Percentiles rank a stretch among this genome's conserved stretches.
These are phyloP conservation scores for Pharus latifolius DNA, from an alignment of 176 grass and related monocot species.

Conservation along the genomic window DNA sequence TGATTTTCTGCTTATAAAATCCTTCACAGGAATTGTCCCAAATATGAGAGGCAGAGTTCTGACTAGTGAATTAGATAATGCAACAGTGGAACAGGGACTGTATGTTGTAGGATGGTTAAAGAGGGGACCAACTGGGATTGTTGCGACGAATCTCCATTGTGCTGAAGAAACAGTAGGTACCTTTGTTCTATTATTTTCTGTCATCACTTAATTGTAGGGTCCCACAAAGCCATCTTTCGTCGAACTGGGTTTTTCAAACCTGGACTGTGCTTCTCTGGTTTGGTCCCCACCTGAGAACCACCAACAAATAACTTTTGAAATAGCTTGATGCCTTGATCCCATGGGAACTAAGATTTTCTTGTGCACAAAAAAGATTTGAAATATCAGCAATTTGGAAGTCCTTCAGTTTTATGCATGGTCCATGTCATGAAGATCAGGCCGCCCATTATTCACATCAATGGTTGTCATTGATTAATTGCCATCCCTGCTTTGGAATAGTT, in stretches of 20 bases:
- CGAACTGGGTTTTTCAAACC: too few relatives aligned
- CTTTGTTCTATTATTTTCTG: not conserved
- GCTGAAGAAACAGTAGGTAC: conserved; percentile 87
- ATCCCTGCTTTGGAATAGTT: not conserved
- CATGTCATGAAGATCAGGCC: not conserved
- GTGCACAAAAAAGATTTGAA: not conserved
- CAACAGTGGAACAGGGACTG: conserved; percentile 47
- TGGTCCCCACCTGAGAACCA: not conserved
- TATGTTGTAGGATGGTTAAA: conserved; percentile 96
- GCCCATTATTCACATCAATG: not conserved
- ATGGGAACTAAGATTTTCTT: not conserved
- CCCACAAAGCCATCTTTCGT: too few relatives aligned
- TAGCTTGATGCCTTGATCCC: not conserved
- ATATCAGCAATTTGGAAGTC: not conserved
- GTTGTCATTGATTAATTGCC: too few relatives aligned
- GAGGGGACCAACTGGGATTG: conserved; percentile 85
- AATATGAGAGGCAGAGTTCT: conserved; percentile 69
- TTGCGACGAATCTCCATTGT: conserved; percentile 81
- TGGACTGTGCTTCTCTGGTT: not conserved
- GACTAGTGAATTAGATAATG: conserved; percentile 22
- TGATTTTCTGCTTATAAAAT: not conserved
- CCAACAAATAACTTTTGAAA: not conserved
- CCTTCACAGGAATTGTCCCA: conserved; percentile 53
- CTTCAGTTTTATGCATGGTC: not conserved
- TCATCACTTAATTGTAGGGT: not conserved